Evolutionary conservation across 2,329 filamentous ascomycete species (phyloP), one percentile per base, ranked within the genome.

Genomic region (Hypoxylon rubiginosum): DNA sequence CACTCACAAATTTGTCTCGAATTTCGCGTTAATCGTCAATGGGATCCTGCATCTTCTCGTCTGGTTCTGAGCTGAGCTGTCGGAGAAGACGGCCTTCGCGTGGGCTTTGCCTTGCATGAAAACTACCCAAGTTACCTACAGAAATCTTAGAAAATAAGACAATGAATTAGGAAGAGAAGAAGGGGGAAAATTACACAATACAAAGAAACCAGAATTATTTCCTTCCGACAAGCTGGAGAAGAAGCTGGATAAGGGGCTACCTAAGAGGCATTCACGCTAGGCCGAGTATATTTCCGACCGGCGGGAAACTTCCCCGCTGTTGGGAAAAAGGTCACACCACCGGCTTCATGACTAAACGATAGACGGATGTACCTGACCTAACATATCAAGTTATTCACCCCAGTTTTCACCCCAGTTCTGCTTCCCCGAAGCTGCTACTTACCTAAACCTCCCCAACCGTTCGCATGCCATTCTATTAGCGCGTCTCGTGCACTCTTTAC

Each of bases 241-340:
- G 6, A 34, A 34, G 30, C 30, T 34, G 4, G 36, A 41, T 41
- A 41, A 5, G 4, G 36, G 36, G n/a, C 13, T 41, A n/a, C n/a
- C n/a, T n/a, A n/a, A 17, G 9, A 34, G 32, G 32, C n/a, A 43
- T 43, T 43, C 46, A 28, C 19, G 13, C 28, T 52, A 52, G 24
- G 34, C 54, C 58, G 58, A 62, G 46, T 58, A 62, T 59, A 41
- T 53, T 49, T 52, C 58, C 49, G 51, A 19, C n/a, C 30, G 39
- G 39, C 39, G 56, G 62, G 48, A 21, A 17, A 10, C 39, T 17
- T 19, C 4, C 19, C 19, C 21, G 10, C 21, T 13, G 24, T 28
- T 28, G 1, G 45, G 21, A 7, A 21, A 9, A 32, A 28, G n/a
- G n/a, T n/a, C n/a, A n/a, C n/a, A n/a, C n/a, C 1, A 48, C 19